A percentile compares a stretch with the other conserved stretches of the same genome.
phyloP scores from a whole-genome alignment of 352 stramenopile species.

The Pythium utonaiense region DNA sequence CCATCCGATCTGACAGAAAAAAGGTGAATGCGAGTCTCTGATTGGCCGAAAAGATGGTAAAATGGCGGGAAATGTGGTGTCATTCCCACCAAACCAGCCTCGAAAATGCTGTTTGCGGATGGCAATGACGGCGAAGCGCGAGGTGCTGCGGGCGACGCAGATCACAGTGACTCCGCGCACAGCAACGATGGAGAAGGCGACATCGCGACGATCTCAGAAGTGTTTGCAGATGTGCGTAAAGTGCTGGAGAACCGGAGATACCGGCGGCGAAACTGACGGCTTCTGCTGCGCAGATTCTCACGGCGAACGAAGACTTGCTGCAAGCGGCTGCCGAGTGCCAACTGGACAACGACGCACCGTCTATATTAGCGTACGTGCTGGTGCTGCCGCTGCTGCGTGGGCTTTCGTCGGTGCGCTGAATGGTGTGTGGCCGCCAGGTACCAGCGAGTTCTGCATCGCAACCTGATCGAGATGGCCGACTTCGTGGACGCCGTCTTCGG shows the following conservation, averaged over 20 bases:
- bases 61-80: constrained; percentile 21
- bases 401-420: no score
- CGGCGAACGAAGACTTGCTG: constrained; percentile 73
- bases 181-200: constrained; percentile 31
- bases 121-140: constrained; percentile 9
- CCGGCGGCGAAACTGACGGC: background rate
- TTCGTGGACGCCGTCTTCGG: constrained; percentile 78
- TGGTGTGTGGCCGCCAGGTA: constrained; percentile 32
- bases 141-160: background rate
- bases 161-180: constrained; percentile 8
- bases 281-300: constrained; percentile 49
- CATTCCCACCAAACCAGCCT: constrained; percentile 10
- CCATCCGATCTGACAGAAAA: constrained; percentile 5
- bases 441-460: constrained; percentile 66
- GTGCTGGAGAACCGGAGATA: background rate
- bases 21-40: background rate
- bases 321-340: constrained; percentile 56
- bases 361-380: constrained; percentile 48
- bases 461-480: constrained; percentile 78
- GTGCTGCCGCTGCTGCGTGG: background rate
- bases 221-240: constrained; percentile 56
- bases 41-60: constrained; percentile 20
- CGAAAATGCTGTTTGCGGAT: background rate
- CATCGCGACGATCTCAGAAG: constrained; percentile 53
- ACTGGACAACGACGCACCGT: constrained; percentile 41